Base-by-base conservation (phyloP, 2,329 filamentous ascomycete genomes). In the Chalaropsis ovoidea region DNA sequence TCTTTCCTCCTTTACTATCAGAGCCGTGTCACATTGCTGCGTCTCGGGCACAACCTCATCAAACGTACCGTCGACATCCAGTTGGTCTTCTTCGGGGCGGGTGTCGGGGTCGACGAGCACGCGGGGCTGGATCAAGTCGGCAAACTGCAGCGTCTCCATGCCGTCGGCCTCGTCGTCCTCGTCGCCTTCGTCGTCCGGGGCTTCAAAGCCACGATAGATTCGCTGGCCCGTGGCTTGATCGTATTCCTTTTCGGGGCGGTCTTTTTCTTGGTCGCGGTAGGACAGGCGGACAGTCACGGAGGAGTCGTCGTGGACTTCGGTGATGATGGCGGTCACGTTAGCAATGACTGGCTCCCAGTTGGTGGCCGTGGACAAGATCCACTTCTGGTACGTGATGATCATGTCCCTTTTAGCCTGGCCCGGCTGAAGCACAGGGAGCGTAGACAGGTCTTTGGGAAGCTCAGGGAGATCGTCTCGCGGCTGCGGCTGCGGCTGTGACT, bases 161-260 rank as follows among this genome's bases (percentile, higher is more conserved):
- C 87, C 87, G 68, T 86, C 41, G 17, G 2, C 24, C 5, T 63
- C 62, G 10, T 63, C 62, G 80, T 65, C 87, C 81, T 82, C 81
- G 0, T 85, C 84, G 11, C 84, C 82, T 6, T 85, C 81, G 7
- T 83, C 77, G 11, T 82, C 82, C 0, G 87, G 86, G 70, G 85
- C 85, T 70, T 95, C 90, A 69, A 95, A 94, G 7, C 63, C 63
- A 67, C 86, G 88, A 68, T 82, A 95, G 10, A 90, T 75, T 10
- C 90, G 81, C 68, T 87, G 79, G 0, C 90, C 90, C 0, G 87
- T 86, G 47, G 81, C 75, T 11, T 84, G 80, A 70, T 93, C 85
- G 69, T 85, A 85, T 19, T 76, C 73, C 70, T 82, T 86, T 68
- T 85, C 77, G 64, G 80, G 82, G 67, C 78, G 73, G 64, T 82